phyloP scores from a whole-genome alignment of 164 flowering plant genomes.

The Buxus sempervirens region DNA sequence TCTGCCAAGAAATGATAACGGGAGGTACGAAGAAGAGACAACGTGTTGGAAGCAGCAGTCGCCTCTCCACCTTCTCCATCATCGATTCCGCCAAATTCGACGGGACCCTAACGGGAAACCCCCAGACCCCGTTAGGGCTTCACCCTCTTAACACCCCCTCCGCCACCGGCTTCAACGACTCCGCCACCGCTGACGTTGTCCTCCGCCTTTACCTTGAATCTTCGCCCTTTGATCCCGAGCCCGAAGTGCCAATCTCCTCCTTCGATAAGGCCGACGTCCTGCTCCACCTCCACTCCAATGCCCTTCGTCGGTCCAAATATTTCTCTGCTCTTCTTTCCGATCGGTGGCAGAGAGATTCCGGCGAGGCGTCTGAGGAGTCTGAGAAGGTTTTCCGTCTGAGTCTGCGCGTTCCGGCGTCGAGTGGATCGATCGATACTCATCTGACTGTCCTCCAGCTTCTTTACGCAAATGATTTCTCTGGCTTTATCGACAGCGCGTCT shows the following conservation, averaged over 20 bases:
- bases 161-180: constrained; percentile 46
- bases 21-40: constrained; percentile 36
- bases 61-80: constrained; percentile 26
- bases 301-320: constrained; percentile 55
- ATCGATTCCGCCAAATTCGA: constrained; percentile 19
- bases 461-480: constrained; percentile 46
- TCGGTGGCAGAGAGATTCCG: constrained; percentile 50
- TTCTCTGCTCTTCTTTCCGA: constrained; percentile 76
- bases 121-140: constrained; percentile 15
- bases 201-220: constrained; percentile 51
- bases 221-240: constrained; percentile 13
- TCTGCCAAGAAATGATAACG: neutral
- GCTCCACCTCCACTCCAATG: constrained; percentile 62
- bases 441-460: constrained; percentile 58
- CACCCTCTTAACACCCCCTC: constrained; percentile 22
- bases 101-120: constrained; percentile 18
- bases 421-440: constrained; percentile 39
- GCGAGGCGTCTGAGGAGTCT: neutral
- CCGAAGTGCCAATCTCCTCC: neutral
- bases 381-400: constrained; percentile 20
- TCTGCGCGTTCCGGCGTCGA: constrained; percentile 27
- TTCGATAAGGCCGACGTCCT: constrained; percentile 21
- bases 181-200: constrained; percentile 58
- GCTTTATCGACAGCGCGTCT: constrained; percentile 27
- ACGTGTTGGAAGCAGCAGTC: constrained; percentile 33